A percentile compares a stretch with the other conserved stretches of the same genome.
phyloP scores from a whole-genome alignment of 106 monocot species.

The Dendrobium catenatum region DNA sequence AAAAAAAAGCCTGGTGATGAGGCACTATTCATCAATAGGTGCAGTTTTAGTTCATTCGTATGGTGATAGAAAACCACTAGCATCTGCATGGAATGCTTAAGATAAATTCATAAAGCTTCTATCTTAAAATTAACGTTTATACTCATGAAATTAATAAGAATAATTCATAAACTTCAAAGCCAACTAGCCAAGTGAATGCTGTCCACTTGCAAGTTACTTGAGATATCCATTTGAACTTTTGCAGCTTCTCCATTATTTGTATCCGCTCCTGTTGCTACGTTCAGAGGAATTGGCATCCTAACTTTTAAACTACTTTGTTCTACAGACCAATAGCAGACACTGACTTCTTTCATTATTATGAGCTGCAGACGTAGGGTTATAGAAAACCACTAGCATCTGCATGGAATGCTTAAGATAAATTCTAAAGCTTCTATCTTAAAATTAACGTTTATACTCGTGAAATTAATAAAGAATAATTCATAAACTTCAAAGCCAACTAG shows the following conservation, averaged over 20 bases:
- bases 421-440: neutral
- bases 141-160: neutral
- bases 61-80: neutral
- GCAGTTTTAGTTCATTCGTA: neutral
- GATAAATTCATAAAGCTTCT: neutral
- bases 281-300: neutral
- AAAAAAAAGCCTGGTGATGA: neutral
- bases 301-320: neutral
- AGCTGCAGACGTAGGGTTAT: constrained; percentile 23
- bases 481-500: neutral
- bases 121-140: neutral
- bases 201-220: neutral
- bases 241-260: neutral
- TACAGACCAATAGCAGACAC: neutral
- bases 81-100: neutral
- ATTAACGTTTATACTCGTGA: neutral
- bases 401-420: neutral
- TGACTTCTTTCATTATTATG: neutral
- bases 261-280: neutral
- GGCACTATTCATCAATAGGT: neutral
- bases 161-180: neutral
- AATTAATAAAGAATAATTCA: neutral
- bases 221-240: neutral
- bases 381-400: neutral
- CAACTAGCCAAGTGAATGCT: neutral